Conservation (phyloP, 768 basidiomycete genomes). For the Chalciporus pseudorubinellus region DNA sequence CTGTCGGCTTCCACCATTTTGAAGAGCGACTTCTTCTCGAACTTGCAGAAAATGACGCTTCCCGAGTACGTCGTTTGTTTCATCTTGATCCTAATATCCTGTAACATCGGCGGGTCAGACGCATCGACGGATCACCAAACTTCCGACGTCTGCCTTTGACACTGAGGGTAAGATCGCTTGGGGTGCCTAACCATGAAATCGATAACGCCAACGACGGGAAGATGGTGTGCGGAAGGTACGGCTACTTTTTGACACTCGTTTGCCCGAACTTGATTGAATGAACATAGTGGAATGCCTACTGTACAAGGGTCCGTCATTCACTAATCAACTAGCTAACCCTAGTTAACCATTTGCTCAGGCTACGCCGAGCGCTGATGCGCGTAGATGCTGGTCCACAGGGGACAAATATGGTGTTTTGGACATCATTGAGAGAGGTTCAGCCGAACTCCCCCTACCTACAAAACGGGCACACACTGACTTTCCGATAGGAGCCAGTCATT, state of each 20-base stretch:
- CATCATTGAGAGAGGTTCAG: constrained; percentile 84
- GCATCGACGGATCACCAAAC: constrained; percentile 93
- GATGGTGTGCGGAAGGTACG: constrained; percentile 77
- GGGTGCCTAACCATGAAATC: constrained; percentile 31
- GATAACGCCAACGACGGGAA: constrained; percentile 43
- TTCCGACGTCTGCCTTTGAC: constrained; percentile 80
- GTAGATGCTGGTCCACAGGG: constrained; percentile 84
- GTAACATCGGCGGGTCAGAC: constrained; percentile 37
- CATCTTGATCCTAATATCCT: constrained; percentile 1
- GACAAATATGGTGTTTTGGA: constrained; percentile 80
- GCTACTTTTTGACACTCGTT: background rate
- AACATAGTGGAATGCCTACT: constrained; percentile 87
- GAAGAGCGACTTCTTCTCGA: constrained; percentile 93
- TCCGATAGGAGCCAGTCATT: constrained; percentile 80
- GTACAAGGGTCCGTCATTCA: constrained; percentile 55
- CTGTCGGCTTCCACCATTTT: constrained; percentile 90
- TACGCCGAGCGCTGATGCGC: constrained; percentile 72
- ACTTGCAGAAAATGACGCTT: constrained; percentile 93
- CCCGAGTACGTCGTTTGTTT: constrained; percentile 65
- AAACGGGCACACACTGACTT: background rate
- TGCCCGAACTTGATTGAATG: constrained; percentile 22
- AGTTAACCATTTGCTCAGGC: constrained; percentile 38
- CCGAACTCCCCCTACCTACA: background rate
- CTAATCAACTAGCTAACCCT: background rate
- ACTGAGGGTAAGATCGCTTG: constrained; percentile 32